These are phyloP conservation scores for Cryptococcus maquisensis DNA, from an alignment of 1,284 basidiomycete species.

Conservation along the genomic window DNA sequence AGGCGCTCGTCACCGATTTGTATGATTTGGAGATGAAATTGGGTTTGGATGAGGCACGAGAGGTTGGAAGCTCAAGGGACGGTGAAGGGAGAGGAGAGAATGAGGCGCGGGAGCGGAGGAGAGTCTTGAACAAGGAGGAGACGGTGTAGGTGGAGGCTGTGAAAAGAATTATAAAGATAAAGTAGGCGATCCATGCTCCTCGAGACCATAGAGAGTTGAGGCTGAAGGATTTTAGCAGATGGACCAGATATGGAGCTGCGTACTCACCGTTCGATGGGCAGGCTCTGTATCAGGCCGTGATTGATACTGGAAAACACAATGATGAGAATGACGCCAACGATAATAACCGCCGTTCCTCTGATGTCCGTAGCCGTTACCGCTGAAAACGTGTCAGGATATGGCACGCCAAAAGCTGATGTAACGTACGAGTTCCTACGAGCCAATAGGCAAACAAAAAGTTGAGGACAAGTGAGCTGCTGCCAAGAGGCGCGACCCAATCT, in stretches of 20 bases:
- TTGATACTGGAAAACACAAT: slow-evolving; percentile 50
- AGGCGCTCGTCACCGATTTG: slow-evolving; percentile 28
- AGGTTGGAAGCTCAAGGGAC: slow-evolving; percentile 26
- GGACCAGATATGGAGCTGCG: not conserved
- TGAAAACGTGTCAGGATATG: slow-evolving; percentile 12
- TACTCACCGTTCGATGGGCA: slow-evolving; percentile 53
- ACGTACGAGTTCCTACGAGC: slow-evolving; percentile 48
- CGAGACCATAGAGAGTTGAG: slow-evolving; percentile 78
- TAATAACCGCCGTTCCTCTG: slow-evolving; percentile 46
- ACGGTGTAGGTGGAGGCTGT: slow-evolving; percentile 62
- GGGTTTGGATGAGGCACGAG: slow-evolving; percentile 10
- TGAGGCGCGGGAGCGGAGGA: slow-evolving; percentile 41
- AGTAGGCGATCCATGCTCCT: slow-evolving; percentile 79
- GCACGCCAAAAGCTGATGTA: not conserved
- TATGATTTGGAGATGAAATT: slow-evolving; percentile 20
- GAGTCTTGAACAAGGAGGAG: slow-evolving; percentile 35
- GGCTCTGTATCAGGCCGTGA: slow-evolving; percentile 44
- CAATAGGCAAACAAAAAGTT: slow-evolving; percentile 50
- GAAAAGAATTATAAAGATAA: slow-evolving; percentile 69
- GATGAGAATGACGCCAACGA: slow-evolving; percentile 49
- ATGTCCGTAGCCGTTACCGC: slow-evolving; percentile 48
- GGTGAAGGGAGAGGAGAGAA: slow-evolving; percentile 53
- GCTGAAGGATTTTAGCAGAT: slow-evolving; percentile 38
- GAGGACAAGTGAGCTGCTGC: slow-evolving; percentile 46
- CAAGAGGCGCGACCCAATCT: slow-evolving; percentile 50